Evolutionary conservation across 345 rosid genomes (phyloP), one percentile per base, ranked within the genome.

Genomic region (Abelmoschus esculentus): DNA sequence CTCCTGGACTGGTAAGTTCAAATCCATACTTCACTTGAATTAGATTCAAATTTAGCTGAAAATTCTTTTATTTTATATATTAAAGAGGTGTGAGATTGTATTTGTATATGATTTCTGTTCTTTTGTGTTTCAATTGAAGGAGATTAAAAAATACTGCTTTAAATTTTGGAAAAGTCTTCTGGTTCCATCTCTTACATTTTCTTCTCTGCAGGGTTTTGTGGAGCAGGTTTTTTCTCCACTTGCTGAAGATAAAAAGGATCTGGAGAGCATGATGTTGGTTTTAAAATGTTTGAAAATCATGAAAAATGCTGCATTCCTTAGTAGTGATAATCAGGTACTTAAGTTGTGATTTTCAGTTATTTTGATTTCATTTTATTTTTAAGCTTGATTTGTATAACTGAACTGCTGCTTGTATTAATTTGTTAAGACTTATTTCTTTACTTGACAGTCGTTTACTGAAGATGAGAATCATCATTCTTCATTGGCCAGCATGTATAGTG

Each of bases 291-390:
- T 91, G 80, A 93, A 85, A 82, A 91, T 91, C 74, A 89, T 93
- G 98, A 97, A 93, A 81, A 93, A 93, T 85, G 95, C 97, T 53
- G 90, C 96, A 42, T 86, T 91, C 79, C 85, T 89, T 7, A 93
- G 96, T 79, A 83, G 84, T 70, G 93, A 88, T 65, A 93, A 93
- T 75, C 98, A 93, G 96, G 98, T 92, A 80, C 63, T 56, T 38
- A 5, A 59, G 58, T 46, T 36, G 29, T 59, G 15, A 42, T 32
- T 65, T 69, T 67, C 70, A 49, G 59, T 72, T 69, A 46, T 53
- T 52, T 13, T 38, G 14, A 40, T 80, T 52, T 60, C 54, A 52
- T 54, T n/a, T 64, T 40, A 66, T 52, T 57, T 42, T 10, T 31
- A 15, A 3, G 14, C 13, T 19, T 50, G 32, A 3, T 44, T 58